Conservation (phyloP, 2,329 filamentous ascomycete genomes). For the Aspergillus tamarii region DNA sequence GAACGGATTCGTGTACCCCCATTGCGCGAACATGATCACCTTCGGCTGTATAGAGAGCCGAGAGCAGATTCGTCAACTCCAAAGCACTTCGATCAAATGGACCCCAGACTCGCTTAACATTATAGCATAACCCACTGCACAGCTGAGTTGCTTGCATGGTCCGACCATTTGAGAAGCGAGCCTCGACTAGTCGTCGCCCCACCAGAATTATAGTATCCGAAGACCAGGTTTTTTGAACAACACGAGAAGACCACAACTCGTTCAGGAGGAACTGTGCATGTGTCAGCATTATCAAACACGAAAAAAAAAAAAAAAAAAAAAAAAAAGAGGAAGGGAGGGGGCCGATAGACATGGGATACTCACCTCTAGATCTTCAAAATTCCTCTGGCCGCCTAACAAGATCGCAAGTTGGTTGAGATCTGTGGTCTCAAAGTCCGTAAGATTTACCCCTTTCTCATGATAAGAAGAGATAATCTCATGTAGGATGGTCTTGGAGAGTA, state of each 20-base stretch:
- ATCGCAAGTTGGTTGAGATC: conserved; percentile 6
- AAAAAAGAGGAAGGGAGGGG: neutral
- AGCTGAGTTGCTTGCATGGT: conserved; percentile 1
- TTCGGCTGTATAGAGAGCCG: neutral
- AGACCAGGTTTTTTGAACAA: conserved; percentile 11
- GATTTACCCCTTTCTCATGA: neutral
- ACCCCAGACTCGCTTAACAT: conserved; percentile 7
- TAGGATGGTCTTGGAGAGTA: conserved; percentile 1
- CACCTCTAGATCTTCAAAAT: conserved; percentile 7
- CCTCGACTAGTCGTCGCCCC: conserved; percentile 6
- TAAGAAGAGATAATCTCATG: conserved; percentile 1
- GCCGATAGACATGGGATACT: neutral
- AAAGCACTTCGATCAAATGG: conserved; percentile 5
- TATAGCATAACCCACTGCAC: conserved; percentile 7
- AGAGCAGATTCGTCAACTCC: conserved; percentile 6
- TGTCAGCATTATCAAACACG: neutral
- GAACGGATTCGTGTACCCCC: conserved; percentile 2
- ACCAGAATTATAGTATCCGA: conserved; percentile 8
- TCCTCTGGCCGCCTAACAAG: conserved; percentile 3
- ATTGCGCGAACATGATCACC: conserved; percentile 2
- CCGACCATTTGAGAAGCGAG: conserved; percentile 6
- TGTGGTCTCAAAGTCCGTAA: neutral
- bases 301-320: neutral
- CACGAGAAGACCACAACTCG: conserved; percentile 5
- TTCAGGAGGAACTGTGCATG: neutral